These are phyloP conservation scores for Pittosporum tobira DNA, from an alignment of 129 eudicot species.

Conservation along the genomic window DNA sequence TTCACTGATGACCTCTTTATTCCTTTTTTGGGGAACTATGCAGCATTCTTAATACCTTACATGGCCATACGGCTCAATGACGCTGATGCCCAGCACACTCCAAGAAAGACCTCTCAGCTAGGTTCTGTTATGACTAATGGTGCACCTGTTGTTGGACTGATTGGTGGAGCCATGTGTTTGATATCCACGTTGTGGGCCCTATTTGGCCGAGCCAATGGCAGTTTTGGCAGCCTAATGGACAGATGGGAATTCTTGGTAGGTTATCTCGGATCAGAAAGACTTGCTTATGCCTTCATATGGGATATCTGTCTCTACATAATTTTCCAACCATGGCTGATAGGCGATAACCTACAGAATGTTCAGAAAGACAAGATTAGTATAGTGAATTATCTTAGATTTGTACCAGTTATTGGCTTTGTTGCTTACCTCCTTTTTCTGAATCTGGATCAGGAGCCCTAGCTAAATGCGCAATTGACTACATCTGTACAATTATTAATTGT, in stretches of 20 bases:
- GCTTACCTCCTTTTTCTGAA: constrained; percentile 73
- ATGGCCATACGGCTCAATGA: constrained; percentile 85
- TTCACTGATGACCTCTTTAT: neutral
- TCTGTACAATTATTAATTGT: neutral
- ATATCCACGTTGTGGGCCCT: constrained; percentile 70
- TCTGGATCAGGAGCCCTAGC: constrained; percentile 38
- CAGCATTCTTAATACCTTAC: constrained; percentile 95
- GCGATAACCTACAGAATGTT: constrained; percentile 68
- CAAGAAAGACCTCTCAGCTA: constrained; percentile 54
- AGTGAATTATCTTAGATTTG: constrained; percentile 52
- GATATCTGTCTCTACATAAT: constrained; percentile 67
- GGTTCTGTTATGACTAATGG: constrained; percentile 51
- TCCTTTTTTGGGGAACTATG: constrained; percentile 7
- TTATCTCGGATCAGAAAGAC: constrained; percentile 76
- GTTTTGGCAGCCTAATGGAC: constrained; percentile 50
- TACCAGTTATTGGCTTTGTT: constrained; percentile 67
- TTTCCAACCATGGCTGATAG: constrained; percentile 95
- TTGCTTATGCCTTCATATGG: constrained; percentile 95
- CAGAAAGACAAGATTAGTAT: constrained; percentile 30
- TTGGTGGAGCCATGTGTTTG: constrained; percentile 55
- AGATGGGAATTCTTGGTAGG: constrained; percentile 60
- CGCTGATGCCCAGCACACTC: constrained; percentile 33
- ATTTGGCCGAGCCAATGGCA: constrained; percentile 64
- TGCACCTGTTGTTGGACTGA: constrained; percentile 60
- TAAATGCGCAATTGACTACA: neutral